A percentile compares a stretch with the other conserved stretches of the same genome.
Evolutionary conservation across 2,329 filamentous ascomycete species (phyloP).

Genomic region (Talaromyces amestolkiae): DNA sequence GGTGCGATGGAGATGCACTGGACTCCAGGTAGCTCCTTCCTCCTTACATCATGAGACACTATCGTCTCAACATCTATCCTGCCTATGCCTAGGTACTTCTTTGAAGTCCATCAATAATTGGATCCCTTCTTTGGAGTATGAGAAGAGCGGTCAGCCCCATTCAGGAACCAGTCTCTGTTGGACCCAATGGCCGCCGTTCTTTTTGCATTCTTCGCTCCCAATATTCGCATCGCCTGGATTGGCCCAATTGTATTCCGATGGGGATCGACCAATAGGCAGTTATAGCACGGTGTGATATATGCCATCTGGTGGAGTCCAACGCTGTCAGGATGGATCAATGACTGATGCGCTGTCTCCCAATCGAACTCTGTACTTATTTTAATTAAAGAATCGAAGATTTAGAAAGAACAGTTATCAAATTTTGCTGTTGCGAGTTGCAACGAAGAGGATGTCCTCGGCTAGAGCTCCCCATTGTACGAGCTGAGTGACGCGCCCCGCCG

Average conservation of each 20-base stretch:
- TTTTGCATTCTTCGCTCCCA: neutral
- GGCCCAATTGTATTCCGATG: neutral
- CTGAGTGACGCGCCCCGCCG: slow-evolving; percentile 3
- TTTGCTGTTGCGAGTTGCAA: neutral
- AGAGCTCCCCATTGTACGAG: neutral
- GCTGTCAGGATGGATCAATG: neutral
- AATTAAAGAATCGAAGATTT: neutral
- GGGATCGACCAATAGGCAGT: neutral
- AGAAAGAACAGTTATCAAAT: neutral
- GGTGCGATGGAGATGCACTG: neutral
- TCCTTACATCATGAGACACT: neutral
- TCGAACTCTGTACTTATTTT: neutral
- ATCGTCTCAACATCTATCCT: neutral
- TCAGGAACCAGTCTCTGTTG: neutral
- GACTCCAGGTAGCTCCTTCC: neutral
- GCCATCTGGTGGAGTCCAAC: neutral
- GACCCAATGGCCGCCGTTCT: neutral
- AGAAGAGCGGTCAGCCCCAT: slow-evolving; percentile 15
- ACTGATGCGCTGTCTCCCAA: neutral
- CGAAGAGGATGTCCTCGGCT: neutral
- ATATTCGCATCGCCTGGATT: neutral
- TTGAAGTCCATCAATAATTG: neutral
- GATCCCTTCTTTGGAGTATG: neutral
- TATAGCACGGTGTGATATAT: neutral
- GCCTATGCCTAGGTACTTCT: too few species aligned